Percentiles rank a stretch among this genome's conserved stretches.
phyloP scores from a whole-genome alignment of 2,329 filamentous ascomycete genomes.

The Chaetomium strumarium region DNA sequence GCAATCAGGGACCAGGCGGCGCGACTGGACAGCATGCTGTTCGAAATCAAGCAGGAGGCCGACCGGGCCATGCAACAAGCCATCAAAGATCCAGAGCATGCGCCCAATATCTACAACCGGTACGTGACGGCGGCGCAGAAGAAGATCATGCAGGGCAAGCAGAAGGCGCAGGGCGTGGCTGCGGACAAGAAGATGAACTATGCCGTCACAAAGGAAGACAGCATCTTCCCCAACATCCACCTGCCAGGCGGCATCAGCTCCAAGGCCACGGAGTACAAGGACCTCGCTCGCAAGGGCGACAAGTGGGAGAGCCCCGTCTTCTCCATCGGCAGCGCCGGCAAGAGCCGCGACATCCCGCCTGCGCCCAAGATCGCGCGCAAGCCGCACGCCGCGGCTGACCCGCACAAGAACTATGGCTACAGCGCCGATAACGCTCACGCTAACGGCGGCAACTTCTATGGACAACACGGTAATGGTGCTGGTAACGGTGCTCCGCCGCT shows the following conservation, averaged over 20 bases:
- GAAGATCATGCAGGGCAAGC: slow-evolving; percentile 66
- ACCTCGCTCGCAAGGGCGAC: slow-evolving; percentile 80
- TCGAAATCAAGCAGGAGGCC: slow-evolving; percentile 75
- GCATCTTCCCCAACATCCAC: slow-evolving; percentile 79
- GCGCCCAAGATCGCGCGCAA: slow-evolving; percentile 48
- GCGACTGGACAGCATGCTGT: slow-evolving; percentile 67
- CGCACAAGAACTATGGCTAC: not conserved
- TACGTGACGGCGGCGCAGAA: slow-evolving; percentile 73
- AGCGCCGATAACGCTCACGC: not conserved
- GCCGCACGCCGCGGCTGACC: slow-evolving; percentile 27
- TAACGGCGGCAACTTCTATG: not conserved
- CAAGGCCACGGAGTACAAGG: slow-evolving; percentile 91
- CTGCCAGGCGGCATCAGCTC: slow-evolving; percentile 83
- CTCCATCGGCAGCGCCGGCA: slow-evolving; percentile 70
- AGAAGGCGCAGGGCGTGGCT: slow-evolving; percentile 60
- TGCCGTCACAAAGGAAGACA: slow-evolving; percentile 80
- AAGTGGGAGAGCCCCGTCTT: slow-evolving; percentile 95
- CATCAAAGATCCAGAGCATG: slow-evolving; percentile 63
- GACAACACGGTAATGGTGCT: not conserved
- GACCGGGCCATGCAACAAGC: slow-evolving; percentile 63
- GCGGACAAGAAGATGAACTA: slow-evolving; percentile 72
- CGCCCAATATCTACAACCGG: slow-evolving; percentile 78
- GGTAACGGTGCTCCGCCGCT: not conserved
- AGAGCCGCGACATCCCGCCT: slow-evolving; percentile 66
- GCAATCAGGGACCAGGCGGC: slow-evolving; percentile 78